Base-by-base conservation (phyloP, 225 moss, liverwort and hornwort species). In the Sphagnum contortum region DNA sequence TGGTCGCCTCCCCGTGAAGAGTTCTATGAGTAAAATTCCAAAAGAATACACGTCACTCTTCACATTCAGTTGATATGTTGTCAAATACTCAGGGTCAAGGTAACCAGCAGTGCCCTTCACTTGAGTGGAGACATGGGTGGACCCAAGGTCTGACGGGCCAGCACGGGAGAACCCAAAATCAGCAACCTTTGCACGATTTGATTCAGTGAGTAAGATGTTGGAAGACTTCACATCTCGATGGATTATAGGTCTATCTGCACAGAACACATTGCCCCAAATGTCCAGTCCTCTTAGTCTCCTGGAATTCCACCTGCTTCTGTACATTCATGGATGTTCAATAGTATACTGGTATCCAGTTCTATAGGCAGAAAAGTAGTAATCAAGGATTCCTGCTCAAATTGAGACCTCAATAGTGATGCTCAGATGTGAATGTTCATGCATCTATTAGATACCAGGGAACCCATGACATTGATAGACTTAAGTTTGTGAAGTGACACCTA, bases 21-120 rank as follows among this genome's bases (percentile, higher is more conserved):
- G 79, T 57, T 84, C 83, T 2, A 84, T 64, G 44, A 84, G 80
- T 6, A 84, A 69, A 44, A 84, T 84, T 5, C 80, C 83, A 66
- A 80, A 84, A 2, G 83, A 84, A 67, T 84, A 84, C 9, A 84
- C 83, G 68, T 84, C 83, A 70, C 80, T 84, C 61, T 84, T 84
- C 60, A 80, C 74, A 54, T 75, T 84, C 60, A 84, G 64, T 49
- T 80, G 83, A 50, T 84, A 84, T 1, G 83, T 80, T 5, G 80
- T 84, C 53, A 84, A 62, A 65, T 84, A 84, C 65, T 84, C 83
- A 5, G 83, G 83, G 64, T 84, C 83, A 57, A 84, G 64, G 69
- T 84, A 84, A 59, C 83, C 83, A 69, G 83, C 83, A 5, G 83
- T 84, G 49, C 83, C 83, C 58, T 84, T 84, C 64, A 84, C 83